Percentiles rank a stretch among this genome's conserved stretches.
Conservation (phyloP, 805 yeast genomes). For the Candida germanica region DNA sequence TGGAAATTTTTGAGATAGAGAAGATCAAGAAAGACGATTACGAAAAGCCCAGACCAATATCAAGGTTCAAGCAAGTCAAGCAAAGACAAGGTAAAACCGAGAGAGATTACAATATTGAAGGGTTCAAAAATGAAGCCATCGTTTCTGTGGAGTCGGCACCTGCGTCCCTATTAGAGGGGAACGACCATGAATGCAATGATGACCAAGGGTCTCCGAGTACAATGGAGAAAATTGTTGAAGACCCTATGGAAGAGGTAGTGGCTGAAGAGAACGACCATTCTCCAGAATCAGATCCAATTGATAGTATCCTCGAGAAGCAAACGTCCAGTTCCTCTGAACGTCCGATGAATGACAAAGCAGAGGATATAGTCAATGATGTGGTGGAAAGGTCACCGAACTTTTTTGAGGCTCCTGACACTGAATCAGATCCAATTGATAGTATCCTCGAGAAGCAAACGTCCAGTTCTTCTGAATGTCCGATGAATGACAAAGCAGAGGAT, state of each 20-base stretch:
- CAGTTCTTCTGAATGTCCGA: neutral
- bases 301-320: too few relatives aligned
- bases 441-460: too few relatives aligned
- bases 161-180: too few relatives aligned
- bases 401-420: neutral
- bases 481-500: constrained; percentile 3
- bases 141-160: neutral
- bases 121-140: neutral
- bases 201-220: too few relatives aligned
- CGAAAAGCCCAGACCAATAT: constrained; percentile 15
- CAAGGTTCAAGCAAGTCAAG: constrained; percentile 17
- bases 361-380: neutral
- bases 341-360: neutral
- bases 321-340: too few relatives aligned
- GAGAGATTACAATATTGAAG: neutral
- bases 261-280: too few relatives aligned
- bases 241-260: constrained; percentile 2
- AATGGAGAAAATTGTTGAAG: neutral
- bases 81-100: constrained; percentile 3
- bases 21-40: constrained; percentile 50
- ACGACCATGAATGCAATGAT: too few relatives aligned
- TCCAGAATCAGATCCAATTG: too few relatives aligned
- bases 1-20: constrained; percentile 60
- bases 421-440: too few relatives aligned
- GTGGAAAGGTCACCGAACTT: constrained; percentile 4